These are phyloP conservation scores for Monoraphidium neglectum DNA, from an alignment of 139 green algal genomes.

Conservation along the genomic window DNA sequence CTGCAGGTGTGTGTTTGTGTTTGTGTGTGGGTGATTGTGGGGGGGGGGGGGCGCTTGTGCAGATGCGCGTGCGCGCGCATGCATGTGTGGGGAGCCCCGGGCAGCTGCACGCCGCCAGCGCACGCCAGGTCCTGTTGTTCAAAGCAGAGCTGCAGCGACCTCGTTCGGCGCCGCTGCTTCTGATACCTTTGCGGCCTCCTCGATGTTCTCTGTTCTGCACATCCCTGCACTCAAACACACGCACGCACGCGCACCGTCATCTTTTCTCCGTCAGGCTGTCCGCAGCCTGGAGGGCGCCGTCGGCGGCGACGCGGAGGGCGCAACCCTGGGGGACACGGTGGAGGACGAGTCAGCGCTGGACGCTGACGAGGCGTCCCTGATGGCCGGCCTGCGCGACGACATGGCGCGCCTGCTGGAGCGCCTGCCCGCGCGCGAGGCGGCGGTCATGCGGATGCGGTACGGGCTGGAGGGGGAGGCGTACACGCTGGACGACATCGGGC, in stretches of 20 bases:
- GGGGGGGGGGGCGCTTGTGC: too few species aligned
- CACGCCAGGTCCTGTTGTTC: too few species aligned
- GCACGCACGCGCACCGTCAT: not conserved
- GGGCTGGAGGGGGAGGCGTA: slow-evolving; percentile 75
- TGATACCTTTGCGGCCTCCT: not conserved
- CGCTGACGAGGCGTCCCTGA: slow-evolving; percentile 30
- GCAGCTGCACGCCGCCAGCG: too few species aligned
- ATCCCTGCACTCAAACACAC: not conserved
- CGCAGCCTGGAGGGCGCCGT: slow-evolving; percentile 33
- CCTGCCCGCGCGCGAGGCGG: slow-evolving; percentile 78
- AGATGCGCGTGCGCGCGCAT: too few species aligned
- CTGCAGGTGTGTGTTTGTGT: not conserved
- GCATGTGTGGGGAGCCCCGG: too few species aligned
- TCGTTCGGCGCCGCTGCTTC: too few species aligned
- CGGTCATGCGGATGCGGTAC: slow-evolving; percentile 89
- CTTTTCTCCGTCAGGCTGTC: not conserved
- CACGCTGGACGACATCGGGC: slow-evolving; percentile 93
- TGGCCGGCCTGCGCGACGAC: slow-evolving; percentile 59
- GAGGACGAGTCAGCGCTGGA: slow-evolving; percentile 33
- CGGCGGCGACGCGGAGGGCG: slow-evolving; percentile 20
- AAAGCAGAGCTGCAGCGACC: too few species aligned
- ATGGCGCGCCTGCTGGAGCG: slow-evolving; percentile 75
- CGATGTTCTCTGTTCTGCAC: not conserved
- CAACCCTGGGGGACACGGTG: slow-evolving; percentile 32
- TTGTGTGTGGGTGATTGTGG: not conserved